Percentiles rank a stretch among this genome's conserved stretches.
Conservation (phyloP, 768 basidiomycete species). For the Podaxis sp. region DNA sequence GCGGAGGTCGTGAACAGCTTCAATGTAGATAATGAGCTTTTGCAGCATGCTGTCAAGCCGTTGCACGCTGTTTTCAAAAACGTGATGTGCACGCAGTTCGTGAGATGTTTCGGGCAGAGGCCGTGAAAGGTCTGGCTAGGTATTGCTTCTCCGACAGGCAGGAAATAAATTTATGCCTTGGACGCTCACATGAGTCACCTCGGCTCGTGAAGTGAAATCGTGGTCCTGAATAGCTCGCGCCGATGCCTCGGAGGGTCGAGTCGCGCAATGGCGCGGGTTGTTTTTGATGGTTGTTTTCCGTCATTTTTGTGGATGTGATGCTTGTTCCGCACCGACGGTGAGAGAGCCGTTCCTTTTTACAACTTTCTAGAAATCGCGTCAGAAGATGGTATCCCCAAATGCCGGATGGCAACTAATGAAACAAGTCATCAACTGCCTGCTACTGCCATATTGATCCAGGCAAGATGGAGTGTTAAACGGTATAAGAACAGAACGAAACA, state of each 20-base stretch:
- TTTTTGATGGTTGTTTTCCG: neutral
- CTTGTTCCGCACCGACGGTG: neutral
- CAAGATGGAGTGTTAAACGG: too few species aligned
- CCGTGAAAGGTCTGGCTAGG: too few species aligned
- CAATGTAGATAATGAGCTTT: neutral
- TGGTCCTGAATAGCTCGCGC: neutral
- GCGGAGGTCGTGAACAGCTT: neutral
- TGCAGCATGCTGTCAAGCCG: neutral
- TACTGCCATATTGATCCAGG: too few species aligned
- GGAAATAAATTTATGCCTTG: neutral
- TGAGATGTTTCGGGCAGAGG: neutral
- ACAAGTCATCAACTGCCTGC: too few species aligned
- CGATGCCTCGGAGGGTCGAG: too few species aligned
- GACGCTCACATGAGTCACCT: neutral
- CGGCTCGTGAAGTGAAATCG: neutral
- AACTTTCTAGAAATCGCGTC: neutral
- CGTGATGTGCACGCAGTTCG: too few species aligned
- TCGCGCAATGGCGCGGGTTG: neutral
- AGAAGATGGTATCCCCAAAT: too few species aligned
- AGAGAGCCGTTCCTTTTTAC: neutral
- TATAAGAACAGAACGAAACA: too few species aligned
- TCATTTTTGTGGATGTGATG: neutral
- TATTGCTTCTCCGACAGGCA: too few species aligned
- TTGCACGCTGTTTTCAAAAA: neutral
- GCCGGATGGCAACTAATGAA: too few species aligned